Conservation (phyloP, 2,329 filamentous ascomycete genomes). For the Paradendryphiella salina region DNA sequence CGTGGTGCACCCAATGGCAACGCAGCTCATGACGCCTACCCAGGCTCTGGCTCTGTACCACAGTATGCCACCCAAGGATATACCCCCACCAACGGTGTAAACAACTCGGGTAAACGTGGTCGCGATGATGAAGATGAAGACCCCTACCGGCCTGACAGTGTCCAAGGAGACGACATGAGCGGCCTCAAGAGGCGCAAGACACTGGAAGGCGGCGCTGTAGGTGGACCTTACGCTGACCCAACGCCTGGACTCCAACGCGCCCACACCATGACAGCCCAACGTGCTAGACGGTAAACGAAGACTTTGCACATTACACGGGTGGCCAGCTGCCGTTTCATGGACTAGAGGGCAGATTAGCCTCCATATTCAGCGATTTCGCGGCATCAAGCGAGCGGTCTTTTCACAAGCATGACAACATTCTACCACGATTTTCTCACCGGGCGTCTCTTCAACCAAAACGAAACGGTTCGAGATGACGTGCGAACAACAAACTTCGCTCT, state of each 20-base stretch:
- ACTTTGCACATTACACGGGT: constrained; percentile 20
- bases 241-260: constrained; percentile 41
- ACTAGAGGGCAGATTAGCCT: constrained; percentile 31
- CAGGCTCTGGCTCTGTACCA: constrained; percentile 61
- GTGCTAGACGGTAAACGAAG: constrained; percentile 34
- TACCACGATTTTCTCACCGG: constrained; percentile 54
- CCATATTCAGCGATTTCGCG: constrained; percentile 21
- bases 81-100: constrained; percentile 63
- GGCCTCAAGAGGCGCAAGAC: constrained; percentile 79
- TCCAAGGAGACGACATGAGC: constrained; percentile 61
- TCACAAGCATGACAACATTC: constrained; percentile 16
- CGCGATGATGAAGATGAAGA: constrained; percentile 68
- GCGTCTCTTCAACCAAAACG: constrained; percentile 52
- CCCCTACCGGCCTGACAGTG: constrained; percentile 64
- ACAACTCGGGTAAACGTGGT: constrained; percentile 62
- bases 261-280: constrained; percentile 36
- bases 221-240: constrained; percentile 37
- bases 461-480: constrained; percentile 5
- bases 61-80: constrained; percentile 65
- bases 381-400: constrained; percentile 28
- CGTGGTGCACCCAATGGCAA: constrained; percentile 68
- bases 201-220: constrained; percentile 54
- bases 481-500: constrained; percentile 17
- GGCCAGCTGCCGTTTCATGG: constrained; percentile 28
- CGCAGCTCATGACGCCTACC: constrained; percentile 69